phyloP scores from a whole-genome alignment of 2,329 filamentous ascomycete genomes.

The Beauveria medogensis region DNA sequence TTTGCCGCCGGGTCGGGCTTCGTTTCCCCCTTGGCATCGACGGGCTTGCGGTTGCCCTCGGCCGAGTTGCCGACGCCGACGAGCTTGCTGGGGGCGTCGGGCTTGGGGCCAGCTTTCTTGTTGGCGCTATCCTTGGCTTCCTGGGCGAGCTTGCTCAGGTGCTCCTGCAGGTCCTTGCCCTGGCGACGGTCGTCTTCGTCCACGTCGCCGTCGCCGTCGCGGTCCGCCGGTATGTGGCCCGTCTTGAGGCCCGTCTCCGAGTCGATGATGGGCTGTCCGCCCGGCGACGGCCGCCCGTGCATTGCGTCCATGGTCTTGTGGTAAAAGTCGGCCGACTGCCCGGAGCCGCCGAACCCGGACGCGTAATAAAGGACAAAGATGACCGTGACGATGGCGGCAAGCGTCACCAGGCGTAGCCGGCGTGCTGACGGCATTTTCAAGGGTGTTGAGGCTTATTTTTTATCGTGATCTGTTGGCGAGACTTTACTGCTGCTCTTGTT shows the following conservation, averaged over 20 bases:
- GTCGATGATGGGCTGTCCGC: slow-evolving; percentile 33
- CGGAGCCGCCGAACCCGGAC: slow-evolving; percentile 38
- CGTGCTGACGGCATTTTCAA: slow-evolving; percentile 59
- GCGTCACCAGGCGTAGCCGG: slow-evolving; percentile 57
- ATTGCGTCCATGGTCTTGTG: slow-evolving; percentile 51
- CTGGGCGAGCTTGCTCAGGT: slow-evolving; percentile 60
- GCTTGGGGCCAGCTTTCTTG: slow-evolving; percentile 53
- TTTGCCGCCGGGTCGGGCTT: neutral
- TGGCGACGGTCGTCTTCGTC: slow-evolving; percentile 48
- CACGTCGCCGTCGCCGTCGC: slow-evolving; percentile 46
- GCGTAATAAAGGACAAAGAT: slow-evolving; percentile 68
- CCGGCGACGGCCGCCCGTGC: slow-evolving; percentile 25
- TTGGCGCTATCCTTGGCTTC: slow-evolving; percentile 62
- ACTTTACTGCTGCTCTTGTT: too few species aligned
- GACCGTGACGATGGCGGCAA: slow-evolving; percentile 56
- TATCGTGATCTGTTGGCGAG: neutral
- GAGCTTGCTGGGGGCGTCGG: slow-evolving; percentile 49
- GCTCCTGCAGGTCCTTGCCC: slow-evolving; percentile 45
- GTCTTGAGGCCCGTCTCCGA: slow-evolving; percentile 29
- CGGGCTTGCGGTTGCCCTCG: slow-evolving; percentile 38
- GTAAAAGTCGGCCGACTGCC: slow-evolving; percentile 48
- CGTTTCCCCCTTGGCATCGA: slow-evolving; percentile 11
- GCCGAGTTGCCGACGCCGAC: slow-evolving; percentile 52
- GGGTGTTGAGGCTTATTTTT: neutral
- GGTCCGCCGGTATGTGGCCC: slow-evolving; percentile 35